Conservation (phyloP, 2,329 filamentous ascomycete species). For the Xylaria sp. region DNA sequence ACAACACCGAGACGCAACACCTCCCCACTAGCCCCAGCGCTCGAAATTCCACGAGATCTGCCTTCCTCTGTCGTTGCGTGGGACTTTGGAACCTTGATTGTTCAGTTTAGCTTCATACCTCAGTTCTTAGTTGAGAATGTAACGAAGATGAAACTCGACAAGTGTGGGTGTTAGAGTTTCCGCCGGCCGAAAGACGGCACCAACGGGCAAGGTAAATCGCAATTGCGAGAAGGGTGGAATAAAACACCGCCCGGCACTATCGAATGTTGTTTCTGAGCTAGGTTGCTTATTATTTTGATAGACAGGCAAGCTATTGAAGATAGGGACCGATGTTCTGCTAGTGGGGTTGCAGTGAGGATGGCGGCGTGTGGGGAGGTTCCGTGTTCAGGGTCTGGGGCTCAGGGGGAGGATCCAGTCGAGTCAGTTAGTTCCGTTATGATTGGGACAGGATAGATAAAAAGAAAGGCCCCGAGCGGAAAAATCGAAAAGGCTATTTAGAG, state of each 20-base stretch:
- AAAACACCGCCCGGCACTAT: neutral
- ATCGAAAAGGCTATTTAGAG: neutral
- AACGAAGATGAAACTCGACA: neutral
- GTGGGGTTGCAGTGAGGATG: constrained; percentile 28
- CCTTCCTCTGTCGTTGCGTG: neutral
- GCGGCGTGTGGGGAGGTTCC: constrained; percentile 30
- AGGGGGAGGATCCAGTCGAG: no score
- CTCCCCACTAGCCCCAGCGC: constrained; percentile 1
- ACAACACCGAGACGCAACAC: constrained; percentile 7
- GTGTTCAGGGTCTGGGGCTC: constrained; percentile 34
- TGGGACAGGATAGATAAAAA: neutral
- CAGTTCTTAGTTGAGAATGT: constrained; percentile 10
- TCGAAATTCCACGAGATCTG: neutral
- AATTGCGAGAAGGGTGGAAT: neutral
- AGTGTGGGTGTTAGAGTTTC: neutral
- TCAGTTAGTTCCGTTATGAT: neutral
- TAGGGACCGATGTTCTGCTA: constrained; percentile 10
- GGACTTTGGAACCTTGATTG: neutral
- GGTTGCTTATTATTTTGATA: constrained; percentile 23
- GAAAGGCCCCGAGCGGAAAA: neutral
- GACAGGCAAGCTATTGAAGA: constrained; percentile 6
- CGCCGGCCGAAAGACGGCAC: constrained; percentile 6
- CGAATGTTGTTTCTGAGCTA: neutral
- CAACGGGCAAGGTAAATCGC: constrained; percentile 6
- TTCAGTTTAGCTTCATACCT: constrained; percentile 28